phyloP scores from a whole-genome alignment of 2,329 filamentous ascomycete species.

The Huntiella abstrusa region DNA sequence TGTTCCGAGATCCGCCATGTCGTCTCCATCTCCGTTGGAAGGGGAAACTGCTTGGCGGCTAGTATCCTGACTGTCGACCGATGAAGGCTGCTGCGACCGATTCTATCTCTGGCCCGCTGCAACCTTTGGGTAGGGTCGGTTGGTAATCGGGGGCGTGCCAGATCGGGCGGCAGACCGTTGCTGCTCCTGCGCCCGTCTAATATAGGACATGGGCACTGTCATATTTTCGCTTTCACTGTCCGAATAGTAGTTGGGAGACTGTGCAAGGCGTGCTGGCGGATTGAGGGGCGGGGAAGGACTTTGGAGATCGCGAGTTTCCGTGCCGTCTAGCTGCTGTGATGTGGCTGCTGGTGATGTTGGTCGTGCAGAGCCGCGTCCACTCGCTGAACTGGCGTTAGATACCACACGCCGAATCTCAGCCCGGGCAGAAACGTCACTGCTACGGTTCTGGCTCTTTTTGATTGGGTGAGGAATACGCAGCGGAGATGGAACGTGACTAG shows the following conservation, averaged over 20 bases:
- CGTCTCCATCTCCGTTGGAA: background rate
- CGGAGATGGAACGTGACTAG: background rate
- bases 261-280: background rate
- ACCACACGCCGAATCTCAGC: background rate
- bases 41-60: background rate
- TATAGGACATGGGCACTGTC: constrained; percentile 7
- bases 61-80: background rate
- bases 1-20: background rate
- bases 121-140: constrained; percentile 4
- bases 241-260: background rate
- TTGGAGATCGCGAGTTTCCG: too few relatives aligned
- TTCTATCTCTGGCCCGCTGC: constrained; percentile 11
- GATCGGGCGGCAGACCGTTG: background rate
- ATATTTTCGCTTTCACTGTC: background rate
- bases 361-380: background rate
- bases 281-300: too few relatives aligned
- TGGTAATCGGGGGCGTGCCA: background rate
- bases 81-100: constrained; percentile 7
- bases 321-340: too few relatives aligned
- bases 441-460: too few relatives aligned
- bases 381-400: background rate
- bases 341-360: too few relatives aligned
- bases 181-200: constrained; percentile 1
- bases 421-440: too few relatives aligned
- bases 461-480: too few relatives aligned